Evolutionary conservation across 202 grass and related monocot species (phyloP).

Genomic region (Carex arenaria): DNA sequence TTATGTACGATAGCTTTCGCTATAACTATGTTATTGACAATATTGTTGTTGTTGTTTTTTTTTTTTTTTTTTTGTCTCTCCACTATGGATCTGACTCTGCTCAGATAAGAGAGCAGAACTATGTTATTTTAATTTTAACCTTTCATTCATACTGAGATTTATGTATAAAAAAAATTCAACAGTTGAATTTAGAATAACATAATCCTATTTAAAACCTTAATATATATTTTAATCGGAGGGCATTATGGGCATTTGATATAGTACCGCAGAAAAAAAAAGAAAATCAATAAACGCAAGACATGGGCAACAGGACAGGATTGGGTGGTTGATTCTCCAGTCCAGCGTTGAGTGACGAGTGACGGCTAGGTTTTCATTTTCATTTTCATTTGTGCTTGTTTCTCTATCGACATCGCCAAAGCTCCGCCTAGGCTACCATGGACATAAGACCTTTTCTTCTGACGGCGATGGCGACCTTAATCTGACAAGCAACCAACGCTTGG

Average conservation of each 20-base stretch:
- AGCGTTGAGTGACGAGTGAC: constrained; percentile 7
- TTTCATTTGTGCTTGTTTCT: neutral
- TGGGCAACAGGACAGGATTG: neutral
- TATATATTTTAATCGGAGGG: neutral
- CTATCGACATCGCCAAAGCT: constrained; percentile 22
- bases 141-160: too few relatives aligned
- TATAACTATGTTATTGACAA: too few relatives aligned
- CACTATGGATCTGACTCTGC: too few relatives aligned
- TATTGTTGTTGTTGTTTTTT: too few relatives aligned
- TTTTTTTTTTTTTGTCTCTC: too few relatives aligned
- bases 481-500: neutral
- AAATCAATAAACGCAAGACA: constrained; percentile 15
- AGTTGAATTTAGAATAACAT: too few relatives aligned
- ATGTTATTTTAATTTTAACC: too few relatives aligned
- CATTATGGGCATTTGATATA: constrained; percentile 4
- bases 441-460: neutral
- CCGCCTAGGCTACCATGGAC: constrained; percentile 26
- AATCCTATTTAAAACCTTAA: too few relatives aligned
- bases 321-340: neutral
- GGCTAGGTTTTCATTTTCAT: constrained; percentile 58
- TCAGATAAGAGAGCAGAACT: too few relatives aligned
- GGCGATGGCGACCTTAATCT: neutral
- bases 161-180: too few relatives aligned
- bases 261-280: neutral
- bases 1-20: too few relatives aligned